Percentiles rank a stretch among this genome's conserved stretches.
Conservation (phyloP, 345 rosid genomes). For the Odontarrhena argentea region DNA sequence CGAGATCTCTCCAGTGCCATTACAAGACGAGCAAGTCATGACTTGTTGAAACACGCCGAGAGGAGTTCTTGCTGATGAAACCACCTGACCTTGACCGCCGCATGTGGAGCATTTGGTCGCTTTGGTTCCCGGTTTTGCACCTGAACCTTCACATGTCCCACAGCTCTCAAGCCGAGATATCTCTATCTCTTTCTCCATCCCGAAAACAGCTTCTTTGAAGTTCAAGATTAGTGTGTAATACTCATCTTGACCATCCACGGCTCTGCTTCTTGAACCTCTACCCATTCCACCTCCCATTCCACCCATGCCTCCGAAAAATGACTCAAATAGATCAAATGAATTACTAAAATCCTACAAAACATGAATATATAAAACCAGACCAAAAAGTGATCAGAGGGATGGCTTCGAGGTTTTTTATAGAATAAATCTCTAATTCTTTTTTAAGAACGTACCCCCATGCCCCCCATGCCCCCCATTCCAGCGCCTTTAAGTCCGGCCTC, state of each 20-base stretch:
- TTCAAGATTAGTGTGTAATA: slow-evolving; percentile 72
- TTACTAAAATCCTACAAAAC: slow-evolving; percentile 83
- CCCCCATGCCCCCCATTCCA: slow-evolving; percentile 71
- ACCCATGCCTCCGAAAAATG: slow-evolving; percentile 88
- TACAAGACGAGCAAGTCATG: slow-evolving; percentile 81
- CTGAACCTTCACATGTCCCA: slow-evolving; percentile 85
- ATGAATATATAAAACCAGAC: slow-evolving; percentile 7
- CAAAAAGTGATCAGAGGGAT: slow-evolving; percentile 23
- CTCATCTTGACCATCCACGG: slow-evolving; percentile 90
- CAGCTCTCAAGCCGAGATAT: slow-evolving; percentile 85
- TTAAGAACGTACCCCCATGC: slow-evolving; percentile 28
- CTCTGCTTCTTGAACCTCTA: slow-evolving; percentile 66
- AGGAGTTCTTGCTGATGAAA: slow-evolving; percentile 88
- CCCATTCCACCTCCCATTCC: slow-evolving; percentile 86
- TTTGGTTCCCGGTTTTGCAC: slow-evolving; percentile 87
- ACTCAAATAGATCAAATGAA: slow-evolving; percentile 92
- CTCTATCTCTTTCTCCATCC: slow-evolving; percentile 92
- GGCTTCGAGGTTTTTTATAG: slow-evolving; percentile 5
- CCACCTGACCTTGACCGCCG: slow-evolving; percentile 97
- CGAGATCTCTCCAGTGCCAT: slow-evolving; percentile 77
- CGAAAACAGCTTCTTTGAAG: slow-evolving; percentile 95
- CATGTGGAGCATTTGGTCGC: slow-evolving; percentile 83
- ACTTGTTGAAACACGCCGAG: slow-evolving; percentile 98
- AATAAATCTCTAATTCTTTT: not conserved
- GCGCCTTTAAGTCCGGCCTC: slow-evolving; percentile 98